phyloP scores from a whole-genome alignment of 2,329 filamentous ascomycete genomes.

The Xylariaceae sp. region DNA sequence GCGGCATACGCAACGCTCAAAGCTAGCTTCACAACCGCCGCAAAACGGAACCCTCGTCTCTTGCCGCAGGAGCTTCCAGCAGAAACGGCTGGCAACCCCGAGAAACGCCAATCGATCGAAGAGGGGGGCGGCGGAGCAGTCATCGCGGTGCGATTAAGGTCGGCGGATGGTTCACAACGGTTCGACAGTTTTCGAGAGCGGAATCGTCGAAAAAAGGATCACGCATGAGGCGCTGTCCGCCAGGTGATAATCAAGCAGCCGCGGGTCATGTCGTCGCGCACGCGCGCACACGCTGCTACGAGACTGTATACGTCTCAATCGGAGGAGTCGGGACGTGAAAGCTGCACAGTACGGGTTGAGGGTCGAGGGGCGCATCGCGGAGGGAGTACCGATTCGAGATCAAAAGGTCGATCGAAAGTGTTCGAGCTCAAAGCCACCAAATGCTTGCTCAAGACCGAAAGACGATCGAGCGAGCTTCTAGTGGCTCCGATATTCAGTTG shows the following conservation, averaged over 20 bases:
- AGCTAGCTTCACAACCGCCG: background rate
- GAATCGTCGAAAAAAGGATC: background rate
- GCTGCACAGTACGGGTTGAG: constrained; percentile 7
- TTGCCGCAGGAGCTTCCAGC: constrained; percentile 12
- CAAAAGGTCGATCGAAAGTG: constrained; percentile 5
- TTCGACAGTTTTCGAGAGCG: constrained; percentile 1
- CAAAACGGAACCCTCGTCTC: constrained; percentile 9
- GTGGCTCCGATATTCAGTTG: no score
- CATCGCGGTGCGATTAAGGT: constrained; percentile 7
- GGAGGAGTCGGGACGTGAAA: constrained; percentile 13
- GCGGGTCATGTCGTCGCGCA: constrained; percentile 9
- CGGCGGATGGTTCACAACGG: constrained; percentile 2
- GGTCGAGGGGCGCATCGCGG: constrained; percentile 9
- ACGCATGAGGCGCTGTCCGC: constrained; percentile 1
- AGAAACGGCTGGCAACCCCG: constrained; percentile 13
- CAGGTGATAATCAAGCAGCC: constrained; percentile 1
- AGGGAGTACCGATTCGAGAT: constrained; percentile 15
- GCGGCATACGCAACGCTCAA: background rate
- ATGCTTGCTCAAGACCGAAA: no score
- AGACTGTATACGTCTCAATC: constrained; percentile 11
- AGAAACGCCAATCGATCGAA: constrained; percentile 13
- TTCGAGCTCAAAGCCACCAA: background rate
- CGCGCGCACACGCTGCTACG: constrained; percentile 7
- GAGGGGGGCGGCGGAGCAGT: constrained; percentile 13
- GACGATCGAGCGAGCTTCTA: no score